phyloP scores from a whole-genome alignment of 1,284 basidiomycete genomes.

The Cryptococcus maquisensis region DNA sequence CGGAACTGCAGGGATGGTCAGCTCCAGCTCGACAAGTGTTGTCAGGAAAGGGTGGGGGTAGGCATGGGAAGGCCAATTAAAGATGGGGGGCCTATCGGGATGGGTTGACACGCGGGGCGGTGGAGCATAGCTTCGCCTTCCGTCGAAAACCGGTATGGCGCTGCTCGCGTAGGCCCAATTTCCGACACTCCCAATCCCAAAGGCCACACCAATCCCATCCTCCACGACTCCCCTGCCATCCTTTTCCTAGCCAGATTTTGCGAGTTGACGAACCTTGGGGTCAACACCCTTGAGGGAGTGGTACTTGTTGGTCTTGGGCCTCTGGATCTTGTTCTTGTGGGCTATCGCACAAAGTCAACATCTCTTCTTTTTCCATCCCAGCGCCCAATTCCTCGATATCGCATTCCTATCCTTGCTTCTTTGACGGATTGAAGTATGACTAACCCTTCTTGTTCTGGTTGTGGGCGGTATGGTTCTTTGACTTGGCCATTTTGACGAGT shows the following conservation, averaged over 20 bases:
- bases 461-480: conserved; percentile 63
- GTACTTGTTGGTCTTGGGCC: conserved; percentile 68
- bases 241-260: neutral
- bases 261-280: conserved; percentile 46
- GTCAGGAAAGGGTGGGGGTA: neutral
- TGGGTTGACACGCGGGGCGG: neutral
- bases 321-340: conserved; percentile 95
- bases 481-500: conserved; percentile 53
- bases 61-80: neutral
- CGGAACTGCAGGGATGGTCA: conserved; percentile 42
- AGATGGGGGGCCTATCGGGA: neutral
- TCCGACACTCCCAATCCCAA: neutral
- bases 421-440: conserved; percentile 1
- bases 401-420: neutral
- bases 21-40: conserved; percentile 1
- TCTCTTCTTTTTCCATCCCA: neutral
- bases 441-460: conserved; percentile 66
- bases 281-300: conserved; percentile 80
- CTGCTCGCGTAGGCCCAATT: neutral
- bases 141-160: too few species aligned
- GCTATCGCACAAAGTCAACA: conserved; percentile 50
- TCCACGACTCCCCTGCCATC: neutral
- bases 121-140: neutral
- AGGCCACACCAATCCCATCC: neutral
- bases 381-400: neutral